Evolutionary conservation across 345 rosid species (phyloP), one percentile per base, ranked within the genome.

Genomic region (Excoecaria agallocha): DNA sequence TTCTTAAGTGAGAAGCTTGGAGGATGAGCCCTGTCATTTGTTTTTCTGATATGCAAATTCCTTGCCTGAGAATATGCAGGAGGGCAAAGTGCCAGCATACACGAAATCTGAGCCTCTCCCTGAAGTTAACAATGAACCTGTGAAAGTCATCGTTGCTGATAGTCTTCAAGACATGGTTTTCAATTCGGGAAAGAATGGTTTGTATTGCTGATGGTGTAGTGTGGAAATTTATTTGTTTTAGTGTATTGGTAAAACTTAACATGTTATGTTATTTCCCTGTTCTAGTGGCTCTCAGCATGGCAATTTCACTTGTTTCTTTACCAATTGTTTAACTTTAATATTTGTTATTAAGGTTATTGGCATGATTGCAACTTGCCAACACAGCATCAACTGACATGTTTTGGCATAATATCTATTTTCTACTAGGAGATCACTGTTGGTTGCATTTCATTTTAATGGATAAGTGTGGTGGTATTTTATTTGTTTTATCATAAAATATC

Each of bases 81-180:
- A 84, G n/a, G 99, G 98, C 6, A 93, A 91, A 58, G 89, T 90
- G 74, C 74, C 63, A 1, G 84, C 86, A 64, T 87, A 57, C 82
- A 87, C 48, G 75, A 91, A 91, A 80, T 93, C 99, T 66, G 96
- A 95, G 75, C 96, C 98, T n/a, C 81, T 95, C 49, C 98, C 99
- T 35, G 85, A 86, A 77, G 89, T 80, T 67, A 95, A 95, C 81
- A 78, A 84, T 1, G 97, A 91, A 74, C 97, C 98, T 19, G 97
- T 91, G 72, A 93, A 95, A 86, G 92, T 95, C 43, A 89, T 93
- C 16, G 98, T 95, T 57, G 97, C 92, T n/a, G 97, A 95, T 77
- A 95, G 52, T 78, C 86, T 95, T 49, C 86, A 93, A 43, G 91
- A 93, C 13, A 56, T 86, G 13, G 97, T 93, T 70, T 70, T 86